Conservation (phyloP, 176 grass and related monocot species). For the Zoysia pacifica region DNA sequence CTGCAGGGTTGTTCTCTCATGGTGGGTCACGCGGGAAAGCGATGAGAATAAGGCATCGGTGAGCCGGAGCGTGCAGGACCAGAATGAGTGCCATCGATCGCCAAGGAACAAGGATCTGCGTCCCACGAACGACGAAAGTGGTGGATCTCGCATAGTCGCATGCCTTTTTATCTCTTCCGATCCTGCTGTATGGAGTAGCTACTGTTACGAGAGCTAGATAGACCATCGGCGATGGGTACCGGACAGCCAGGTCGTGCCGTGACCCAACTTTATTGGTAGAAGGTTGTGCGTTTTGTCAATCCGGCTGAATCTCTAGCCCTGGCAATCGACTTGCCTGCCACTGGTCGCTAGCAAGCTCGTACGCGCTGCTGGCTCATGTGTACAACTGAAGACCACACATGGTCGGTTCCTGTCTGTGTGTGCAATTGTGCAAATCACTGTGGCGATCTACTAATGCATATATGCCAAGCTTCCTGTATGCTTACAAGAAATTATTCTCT, state of each 20-base stretch:
- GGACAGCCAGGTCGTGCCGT: background rate
- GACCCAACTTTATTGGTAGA: conserved; percentile 7
- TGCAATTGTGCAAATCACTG: background rate
- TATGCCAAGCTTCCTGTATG: background rate
- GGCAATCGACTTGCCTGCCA: background rate
- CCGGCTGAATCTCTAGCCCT: background rate
- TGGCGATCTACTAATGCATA: background rate
- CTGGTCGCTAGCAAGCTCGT: background rate
- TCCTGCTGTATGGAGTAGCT: conserved; percentile 9
- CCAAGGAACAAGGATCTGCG: conserved; percentile 32
- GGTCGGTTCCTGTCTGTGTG: background rate
- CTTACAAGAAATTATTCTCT: background rate
- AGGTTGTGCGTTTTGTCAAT: background rate
- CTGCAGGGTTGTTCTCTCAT: background rate
- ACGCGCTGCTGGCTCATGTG: conserved; percentile 10
- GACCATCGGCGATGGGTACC: background rate
- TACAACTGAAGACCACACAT: background rate
- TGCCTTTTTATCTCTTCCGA: conserved; percentile 27
- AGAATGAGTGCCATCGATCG: conserved; percentile 13
- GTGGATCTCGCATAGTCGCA: conserved; percentile 1
- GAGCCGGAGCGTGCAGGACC: conserved; percentile 13
- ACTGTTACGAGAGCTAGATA: background rate
- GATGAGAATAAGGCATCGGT: conserved; percentile 34
- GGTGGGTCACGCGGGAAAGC: conserved; percentile 1
- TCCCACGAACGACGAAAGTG: conserved; percentile 12